Conservation (phyloP, 768 basidiomycete species). For the Dictyophora rubrovolvata region DNA sequence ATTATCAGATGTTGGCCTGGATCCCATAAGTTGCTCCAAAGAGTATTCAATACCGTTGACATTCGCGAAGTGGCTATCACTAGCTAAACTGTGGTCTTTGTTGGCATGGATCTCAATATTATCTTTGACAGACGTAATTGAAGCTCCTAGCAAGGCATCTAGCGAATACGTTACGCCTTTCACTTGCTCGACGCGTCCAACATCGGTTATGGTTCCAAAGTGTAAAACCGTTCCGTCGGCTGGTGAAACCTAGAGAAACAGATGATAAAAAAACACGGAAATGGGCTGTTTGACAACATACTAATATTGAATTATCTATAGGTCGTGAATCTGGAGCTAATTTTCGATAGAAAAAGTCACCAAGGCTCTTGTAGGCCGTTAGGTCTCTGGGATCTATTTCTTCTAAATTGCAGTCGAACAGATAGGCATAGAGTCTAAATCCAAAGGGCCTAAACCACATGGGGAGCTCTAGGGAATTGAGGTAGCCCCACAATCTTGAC, state of each 20-base stretch:
- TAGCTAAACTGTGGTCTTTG: conserved; percentile 51
- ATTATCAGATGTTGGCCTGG: conserved; percentile 46
- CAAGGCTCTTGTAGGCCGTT: conserved; percentile 71
- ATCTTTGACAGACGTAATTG: conserved; percentile 28
- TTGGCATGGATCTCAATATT: conserved; percentile 26
- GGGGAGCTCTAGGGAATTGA: conserved; percentile 89
- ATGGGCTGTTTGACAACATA: conserved; percentile 24
- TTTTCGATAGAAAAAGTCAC: conserved; percentile 90
- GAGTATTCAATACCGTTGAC: conserved; percentile 97
- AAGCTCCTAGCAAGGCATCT: conserved; percentile 76
- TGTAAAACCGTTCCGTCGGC: conserved; percentile 91
- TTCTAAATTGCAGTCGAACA: conserved; percentile 91
- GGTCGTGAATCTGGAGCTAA: conserved; percentile 77
- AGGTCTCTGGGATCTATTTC: conserved; percentile 80
- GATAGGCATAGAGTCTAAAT: conserved; percentile 70
- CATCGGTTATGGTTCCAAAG: conserved; percentile 71
- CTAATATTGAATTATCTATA: conserved; percentile 64
- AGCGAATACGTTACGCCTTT: conserved; percentile 97
- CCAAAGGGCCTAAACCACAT: conserved; percentile 92
- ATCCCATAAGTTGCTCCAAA: conserved; percentile 79
- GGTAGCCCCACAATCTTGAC: conserved; percentile 94
- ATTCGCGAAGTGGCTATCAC: conserved; percentile 86
- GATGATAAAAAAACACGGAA: neutral
- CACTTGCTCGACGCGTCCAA: conserved; percentile 83
- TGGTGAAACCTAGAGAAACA: conserved; percentile 61